Evolutionary conservation across 2,329 filamentous ascomycete species (phyloP), one percentile per base, ranked within the genome.

Genomic region (Acrocalymma vagum): DNA sequence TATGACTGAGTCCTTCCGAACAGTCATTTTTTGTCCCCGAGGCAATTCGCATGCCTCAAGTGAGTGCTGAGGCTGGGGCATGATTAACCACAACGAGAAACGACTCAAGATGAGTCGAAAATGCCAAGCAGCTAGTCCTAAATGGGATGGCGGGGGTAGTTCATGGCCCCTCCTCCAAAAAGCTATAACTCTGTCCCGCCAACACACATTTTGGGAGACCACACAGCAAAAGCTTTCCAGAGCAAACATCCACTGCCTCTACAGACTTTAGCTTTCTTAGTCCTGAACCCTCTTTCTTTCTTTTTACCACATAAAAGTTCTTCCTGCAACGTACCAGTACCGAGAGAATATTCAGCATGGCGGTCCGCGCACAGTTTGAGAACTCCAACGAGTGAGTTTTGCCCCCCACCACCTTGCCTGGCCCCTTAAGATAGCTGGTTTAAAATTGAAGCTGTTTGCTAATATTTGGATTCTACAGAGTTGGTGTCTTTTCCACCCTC

Each of bases 401-500:
- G 45, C 45, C 38, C 52, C n/a, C n/a, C n/a, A n/a, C n/a, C n/a
- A n/a, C n/a, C n/a, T n/a, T n/a, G n/a, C n/a, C n/a, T n/a, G n/a
- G n/a, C n/a, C n/a, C n/a, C n/a, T n/a, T n/a, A n/a, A n/a, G n/a
- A n/a, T n/a, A n/a, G n/a, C n/a, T n/a, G n/a, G n/a, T n/a, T n/a
- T n/a, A n/a, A n/a, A n/a, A n/a, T n/a, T n/a, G n/a, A n/a, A n/a
- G n/a, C n/a, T n/a, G 14, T 11, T 28, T 48, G 31, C 53, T 61
- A 33, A 59, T 45, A 11, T 15, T 9, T 35, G 33, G 29, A n/a
- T 41, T 33, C 33, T 37, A 21, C 65, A 96, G 92, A 78, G 89
- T 99, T 69, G 94, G 94, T 71, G 94, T 97, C 69, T 99, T 99
- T 75, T 78, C 92, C 48, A 96, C 90, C 49, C 87, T 99, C 70